A percentile compares a stretch with the other conserved stretches of the same genome.
These are phyloP conservation scores for Tricholoma flavovirens DNA, from an alignment of 768 basidiomycete genomes.

Conservation along the genomic window DNA sequence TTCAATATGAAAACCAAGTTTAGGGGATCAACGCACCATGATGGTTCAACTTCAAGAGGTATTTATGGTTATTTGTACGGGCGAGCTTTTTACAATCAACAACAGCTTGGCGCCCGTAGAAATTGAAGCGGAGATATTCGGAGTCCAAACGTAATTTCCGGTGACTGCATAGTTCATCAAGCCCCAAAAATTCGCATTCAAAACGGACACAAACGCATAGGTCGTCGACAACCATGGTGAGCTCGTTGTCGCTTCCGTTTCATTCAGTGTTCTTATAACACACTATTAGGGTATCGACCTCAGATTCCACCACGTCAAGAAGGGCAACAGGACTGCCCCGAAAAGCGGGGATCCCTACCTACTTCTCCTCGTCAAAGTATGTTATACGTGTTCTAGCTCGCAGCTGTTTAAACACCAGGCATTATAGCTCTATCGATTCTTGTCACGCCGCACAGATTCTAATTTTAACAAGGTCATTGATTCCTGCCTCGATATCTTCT, in stretches of 20 bases:
- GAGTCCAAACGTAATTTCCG: slow-evolving; percentile 36
- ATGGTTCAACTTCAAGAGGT: slow-evolving; percentile 51
- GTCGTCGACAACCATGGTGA: slow-evolving; percentile 74
- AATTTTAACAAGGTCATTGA: slow-evolving; percentile 83
- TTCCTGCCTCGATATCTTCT: background rate
- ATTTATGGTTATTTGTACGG: slow-evolving; percentile 38
- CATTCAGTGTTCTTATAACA: slow-evolving; percentile 6
- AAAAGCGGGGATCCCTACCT: slow-evolving; percentile 99
- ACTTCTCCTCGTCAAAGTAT: slow-evolving; percentile 94
- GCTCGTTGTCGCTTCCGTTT: slow-evolving; percentile 37
- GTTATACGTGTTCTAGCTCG: slow-evolving; percentile 7
- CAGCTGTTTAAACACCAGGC: background rate
- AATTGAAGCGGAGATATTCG: slow-evolving; percentile 40
- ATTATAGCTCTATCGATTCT: slow-evolving; percentile 91
- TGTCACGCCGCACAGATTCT: slow-evolving; percentile 94
- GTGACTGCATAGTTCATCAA: slow-evolving; percentile 64
- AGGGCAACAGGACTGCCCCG: slow-evolving; percentile 89
- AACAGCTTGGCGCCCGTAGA: slow-evolving; percentile 9
- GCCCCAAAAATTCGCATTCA: slow-evolving; percentile 32
- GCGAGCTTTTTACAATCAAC: slow-evolving; percentile 14
- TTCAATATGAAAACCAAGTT: slow-evolving; percentile 2
- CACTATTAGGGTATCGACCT: slow-evolving; percentile 85
- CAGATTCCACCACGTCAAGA: slow-evolving; percentile 97
- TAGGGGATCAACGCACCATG: slow-evolving; percentile 52
- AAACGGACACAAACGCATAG: slow-evolving; percentile 46